Evolutionary conservation across 371 early-diverging fungal genomes (phyloP).

Genomic region (Apophysomyces ossiformis): DNA sequence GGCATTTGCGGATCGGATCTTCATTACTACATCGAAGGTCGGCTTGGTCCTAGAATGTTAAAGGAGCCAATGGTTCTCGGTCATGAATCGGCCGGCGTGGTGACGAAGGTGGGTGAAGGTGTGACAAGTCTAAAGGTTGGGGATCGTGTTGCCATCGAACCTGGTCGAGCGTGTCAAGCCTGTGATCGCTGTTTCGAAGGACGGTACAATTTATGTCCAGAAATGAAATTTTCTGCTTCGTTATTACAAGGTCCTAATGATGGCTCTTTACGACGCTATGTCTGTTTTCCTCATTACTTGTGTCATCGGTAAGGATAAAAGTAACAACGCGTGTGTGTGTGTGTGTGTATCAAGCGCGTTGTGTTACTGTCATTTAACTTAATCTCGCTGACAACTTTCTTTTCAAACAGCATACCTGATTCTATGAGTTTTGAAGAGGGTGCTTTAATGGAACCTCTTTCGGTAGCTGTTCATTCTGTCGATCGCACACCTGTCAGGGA

Average conservation of each 20-base stretch:
- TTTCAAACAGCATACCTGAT: not conserved
- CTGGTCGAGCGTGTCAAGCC: constrained; percentile 24
- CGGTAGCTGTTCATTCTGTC: constrained; percentile 25
- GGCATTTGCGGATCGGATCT: constrained; percentile 34
- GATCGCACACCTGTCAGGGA: constrained; percentile 12
- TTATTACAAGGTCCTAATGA: constrained; percentile 26
- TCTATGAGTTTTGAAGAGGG: constrained; percentile 15
- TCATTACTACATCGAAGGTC: constrained; percentile 29
- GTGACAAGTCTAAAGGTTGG: constrained; percentile 34
- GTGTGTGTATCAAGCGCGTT: too few species aligned
- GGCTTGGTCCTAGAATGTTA: constrained; percentile 16
- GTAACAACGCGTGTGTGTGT: not conserved
- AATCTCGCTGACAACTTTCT: not conserved
- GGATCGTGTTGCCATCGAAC: constrained; percentile 43
- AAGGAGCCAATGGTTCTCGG: constrained; percentile 37
- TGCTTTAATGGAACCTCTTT: constrained; percentile 25
- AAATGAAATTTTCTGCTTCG: constrained; percentile 37
- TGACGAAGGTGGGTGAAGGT: constrained; percentile 45
- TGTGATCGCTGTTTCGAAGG: constrained; percentile 28
- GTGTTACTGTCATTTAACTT: too few species aligned
- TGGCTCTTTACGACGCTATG: constrained; percentile 15
- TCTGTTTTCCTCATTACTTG: constrained; percentile 19
- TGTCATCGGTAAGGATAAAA: constrained; percentile 19
- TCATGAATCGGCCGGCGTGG: constrained; percentile 53
- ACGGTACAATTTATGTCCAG: constrained; percentile 31